These are phyloP conservation scores for Ajuga chamaepitys DNA, from an alignment of 257 asterid genomes.

Conservation along the genomic window DNA sequence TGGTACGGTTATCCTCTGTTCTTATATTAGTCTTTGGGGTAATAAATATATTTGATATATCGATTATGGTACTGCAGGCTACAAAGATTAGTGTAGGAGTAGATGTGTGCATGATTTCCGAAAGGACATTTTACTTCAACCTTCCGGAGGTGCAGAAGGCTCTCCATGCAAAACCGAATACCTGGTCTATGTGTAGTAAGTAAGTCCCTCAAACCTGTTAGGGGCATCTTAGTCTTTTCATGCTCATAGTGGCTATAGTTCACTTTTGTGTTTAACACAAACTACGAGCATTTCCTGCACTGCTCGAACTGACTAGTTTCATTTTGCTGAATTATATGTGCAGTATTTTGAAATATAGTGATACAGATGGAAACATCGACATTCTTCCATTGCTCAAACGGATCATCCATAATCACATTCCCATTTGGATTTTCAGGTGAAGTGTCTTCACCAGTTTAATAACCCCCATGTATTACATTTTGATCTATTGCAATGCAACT, in stretches of 20 bases:
- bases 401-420: conserved; percentile 49
- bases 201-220: conserved; percentile 31
- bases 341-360: conserved; percentile 52
- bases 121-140: conserved; percentile 77
- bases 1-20: conserved; percentile 37
- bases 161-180: conserved; percentile 80
- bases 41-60: not conserved
- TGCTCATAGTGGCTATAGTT: no score
- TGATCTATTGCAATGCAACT: no score
- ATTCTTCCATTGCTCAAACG: conserved; percentile 72
- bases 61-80: conserved; percentile 44
- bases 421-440: conserved; percentile 85
- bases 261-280: not conserved
- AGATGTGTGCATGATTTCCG: conserved; percentile 86
- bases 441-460: no score
- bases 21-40: not conserved
- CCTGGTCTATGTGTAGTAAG: conserved; percentile 87
- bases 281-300: no score
- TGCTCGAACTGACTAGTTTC: not conserved
- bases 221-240: no score
- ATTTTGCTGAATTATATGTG: not conserved
- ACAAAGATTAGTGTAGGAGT: conserved; percentile 76
- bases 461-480: no score
- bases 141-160: conserved; percentile 95
- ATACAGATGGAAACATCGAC: conserved; percentile 54